These are phyloP conservation scores for Scalesia atractyloides DNA, from an alignment of 129 eudicot genomes.

Conservation along the genomic window DNA sequence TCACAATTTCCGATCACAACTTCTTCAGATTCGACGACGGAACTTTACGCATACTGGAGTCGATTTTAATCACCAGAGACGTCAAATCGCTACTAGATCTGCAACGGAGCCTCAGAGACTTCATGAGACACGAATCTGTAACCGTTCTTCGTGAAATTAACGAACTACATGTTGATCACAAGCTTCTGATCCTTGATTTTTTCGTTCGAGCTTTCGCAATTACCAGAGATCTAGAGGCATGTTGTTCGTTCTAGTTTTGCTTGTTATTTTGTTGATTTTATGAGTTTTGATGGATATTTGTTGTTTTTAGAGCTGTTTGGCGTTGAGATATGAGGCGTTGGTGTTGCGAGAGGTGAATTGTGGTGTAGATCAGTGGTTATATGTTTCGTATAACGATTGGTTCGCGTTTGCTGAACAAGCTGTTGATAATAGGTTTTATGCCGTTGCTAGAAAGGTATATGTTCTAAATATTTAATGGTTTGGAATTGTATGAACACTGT, in stretches of 20 bases:
- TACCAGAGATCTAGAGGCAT: slow-evolving; percentile 65
- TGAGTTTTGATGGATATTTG: background rate
- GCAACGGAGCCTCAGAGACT: slow-evolving; percentile 43
- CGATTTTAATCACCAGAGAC: slow-evolving; percentile 50
- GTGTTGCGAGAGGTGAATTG: slow-evolving; percentile 59
- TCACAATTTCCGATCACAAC: background rate
- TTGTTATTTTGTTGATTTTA: slow-evolving; percentile 4
- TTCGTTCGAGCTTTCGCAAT: slow-evolving; percentile 65
- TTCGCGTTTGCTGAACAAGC: slow-evolving; percentile 73
- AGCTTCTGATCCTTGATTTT: slow-evolving; percentile 66
- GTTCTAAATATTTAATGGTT: background rate
- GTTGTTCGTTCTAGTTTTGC: background rate
- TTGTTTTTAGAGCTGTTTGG: slow-evolving; percentile 71
- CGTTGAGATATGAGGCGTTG: slow-evolving; percentile 87
- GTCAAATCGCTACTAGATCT: slow-evolving; percentile 49
- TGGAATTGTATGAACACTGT: background rate
- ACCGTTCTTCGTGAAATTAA: slow-evolving; percentile 47
- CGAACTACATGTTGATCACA: slow-evolving; percentile 52
- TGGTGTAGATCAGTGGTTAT: slow-evolving; percentile 43
- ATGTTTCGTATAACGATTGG: slow-evolving; percentile 69
- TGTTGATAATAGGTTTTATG: slow-evolving; percentile 55
- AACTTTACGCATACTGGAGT: slow-evolving; percentile 59
- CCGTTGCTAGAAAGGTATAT: slow-evolving; percentile 66
- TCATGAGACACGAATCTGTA: slow-evolving; percentile 65
- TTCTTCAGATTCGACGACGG: slow-evolving; percentile 57